phyloP scores from a whole-genome alignment of 2,329 filamentous ascomycete genomes.

The Chaetomium strumarium region DNA sequence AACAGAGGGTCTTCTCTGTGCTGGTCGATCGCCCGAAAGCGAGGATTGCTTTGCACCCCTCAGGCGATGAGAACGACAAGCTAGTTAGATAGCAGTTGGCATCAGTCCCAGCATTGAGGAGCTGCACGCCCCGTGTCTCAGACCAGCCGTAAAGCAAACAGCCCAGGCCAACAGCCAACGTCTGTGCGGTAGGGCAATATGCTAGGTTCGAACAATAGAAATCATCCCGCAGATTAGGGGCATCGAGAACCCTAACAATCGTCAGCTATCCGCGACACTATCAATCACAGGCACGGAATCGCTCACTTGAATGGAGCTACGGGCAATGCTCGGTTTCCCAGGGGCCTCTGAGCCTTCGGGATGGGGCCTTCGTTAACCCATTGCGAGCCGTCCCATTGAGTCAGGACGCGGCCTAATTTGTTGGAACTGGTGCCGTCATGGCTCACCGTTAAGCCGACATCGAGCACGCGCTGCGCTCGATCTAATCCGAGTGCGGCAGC shows the following conservation, averaged over 20 bases:
- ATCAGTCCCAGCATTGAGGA: constrained; percentile 41
- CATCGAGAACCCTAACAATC: constrained; percentile 66
- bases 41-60: constrained; percentile 72
- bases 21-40: constrained; percentile 75
- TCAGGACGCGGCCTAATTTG: constrained; percentile 11
- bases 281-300: neutral
- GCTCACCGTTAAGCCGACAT: constrained; percentile 36
- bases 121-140: constrained; percentile 61
- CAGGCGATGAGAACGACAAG: constrained; percentile 78
- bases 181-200: constrained; percentile 68
- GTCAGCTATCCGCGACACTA: neutral
- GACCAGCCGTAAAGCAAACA: constrained; percentile 85
- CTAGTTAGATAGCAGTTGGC: constrained; percentile 65
- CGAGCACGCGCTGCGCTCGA: constrained; percentile 59
- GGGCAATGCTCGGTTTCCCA: constrained; percentile 49
- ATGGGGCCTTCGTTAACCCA: constrained; percentile 31
- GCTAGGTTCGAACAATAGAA: constrained; percentile 92
- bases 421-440: constrained; percentile 14
- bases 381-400: constrained; percentile 39
- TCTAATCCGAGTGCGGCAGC: constrained; percentile 79
- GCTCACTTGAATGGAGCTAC: constrained; percentile 70
- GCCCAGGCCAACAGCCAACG: constrained; percentile 77
- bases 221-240: constrained; percentile 83
- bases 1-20: constrained; percentile 50
- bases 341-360: constrained; percentile 11